phyloP scores from a whole-genome alignment of 495 filamentous ascomycete genomes.

The Aspergillus steynii region DNA sequence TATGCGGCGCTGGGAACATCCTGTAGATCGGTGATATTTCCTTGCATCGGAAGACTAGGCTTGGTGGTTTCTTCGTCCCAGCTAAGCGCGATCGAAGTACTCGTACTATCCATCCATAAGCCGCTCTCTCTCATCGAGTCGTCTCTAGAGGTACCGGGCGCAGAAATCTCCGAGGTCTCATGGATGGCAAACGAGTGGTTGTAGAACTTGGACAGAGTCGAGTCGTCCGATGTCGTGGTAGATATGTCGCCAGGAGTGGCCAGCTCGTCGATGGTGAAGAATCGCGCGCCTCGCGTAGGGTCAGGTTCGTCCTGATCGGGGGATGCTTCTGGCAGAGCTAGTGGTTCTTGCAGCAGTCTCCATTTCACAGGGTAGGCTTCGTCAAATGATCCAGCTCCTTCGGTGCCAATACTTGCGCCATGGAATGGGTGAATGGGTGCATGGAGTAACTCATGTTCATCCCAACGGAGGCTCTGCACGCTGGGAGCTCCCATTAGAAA shows the following conservation, averaged over 20 bases:
- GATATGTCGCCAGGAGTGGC: conserved; percentile 22
- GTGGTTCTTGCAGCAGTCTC: conserved; percentile 35
- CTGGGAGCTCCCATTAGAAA: conserved; percentile 67
- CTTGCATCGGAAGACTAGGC: conserved; percentile 23
- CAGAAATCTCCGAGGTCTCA: conserved; percentile 41
- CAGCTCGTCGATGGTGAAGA: conserved; percentile 50
- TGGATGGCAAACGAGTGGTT: conserved; percentile 71
- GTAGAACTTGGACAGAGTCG: conserved; percentile 62
- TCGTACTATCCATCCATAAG: conserved; percentile 24
- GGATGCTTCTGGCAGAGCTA: conserved; percentile 5
- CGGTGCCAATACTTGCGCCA: conserved; percentile 13
- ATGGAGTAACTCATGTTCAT: conserved; percentile 48
- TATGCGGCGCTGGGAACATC: conserved; percentile 70
- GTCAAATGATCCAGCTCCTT: conserved; percentile 7
- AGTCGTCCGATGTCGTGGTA: conserved; percentile 32
- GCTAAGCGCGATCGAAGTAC: conserved; percentile 18
- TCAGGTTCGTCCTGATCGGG: conserved; percentile 15
- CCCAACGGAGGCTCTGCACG: conserved; percentile 54
- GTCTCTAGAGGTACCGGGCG: conserved; percentile 16
- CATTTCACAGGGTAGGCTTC: conserved; percentile 36
- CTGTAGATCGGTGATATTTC: conserved; percentile 60
- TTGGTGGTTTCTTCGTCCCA: conserved; percentile 17
- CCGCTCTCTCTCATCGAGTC: conserved; percentile 31
- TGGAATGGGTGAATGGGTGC: conserved; percentile 50
- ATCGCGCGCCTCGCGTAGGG: conserved; percentile 36